Conservation (phyloP, 2,329 filamentous ascomycete genomes). For the Balansia obtecta region DNA sequence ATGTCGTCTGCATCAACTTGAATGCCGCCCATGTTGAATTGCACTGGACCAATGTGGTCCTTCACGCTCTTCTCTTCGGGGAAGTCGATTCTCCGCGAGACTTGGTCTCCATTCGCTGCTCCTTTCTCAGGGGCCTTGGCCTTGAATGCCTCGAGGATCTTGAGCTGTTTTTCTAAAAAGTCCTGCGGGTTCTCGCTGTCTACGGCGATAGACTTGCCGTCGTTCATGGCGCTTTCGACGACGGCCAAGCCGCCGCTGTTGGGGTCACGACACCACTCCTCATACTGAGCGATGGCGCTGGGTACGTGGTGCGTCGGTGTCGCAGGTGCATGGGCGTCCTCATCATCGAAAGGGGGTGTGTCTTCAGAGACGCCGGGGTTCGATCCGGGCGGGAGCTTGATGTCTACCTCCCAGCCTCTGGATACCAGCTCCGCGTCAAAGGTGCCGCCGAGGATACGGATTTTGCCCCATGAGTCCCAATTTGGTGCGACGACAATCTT, state of each 20-base stretch:
- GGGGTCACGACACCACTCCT: constrained; percentile 67
- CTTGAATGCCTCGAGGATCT: constrained; percentile 54
- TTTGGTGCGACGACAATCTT: constrained; percentile 91
- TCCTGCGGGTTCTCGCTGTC: constrained; percentile 53
- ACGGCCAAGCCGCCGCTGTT: constrained; percentile 43
- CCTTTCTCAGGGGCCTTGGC: constrained; percentile 40
- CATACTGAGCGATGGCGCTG: constrained; percentile 60
- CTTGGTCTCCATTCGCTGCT: constrained; percentile 13
- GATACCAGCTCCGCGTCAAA: constrained; percentile 87
- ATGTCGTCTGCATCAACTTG: constrained; percentile 92
- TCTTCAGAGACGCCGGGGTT: constrained; percentile 11
- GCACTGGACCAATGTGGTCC: constrained; percentile 85
- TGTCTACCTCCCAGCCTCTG: constrained; percentile 74
- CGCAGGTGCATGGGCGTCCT: constrained; percentile 8
- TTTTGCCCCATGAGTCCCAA: constrained; percentile 98
- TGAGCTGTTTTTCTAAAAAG: constrained; percentile 65
- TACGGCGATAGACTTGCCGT: constrained; percentile 20
- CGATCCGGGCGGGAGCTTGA: constrained; percentile 41
- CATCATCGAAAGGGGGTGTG: constrained; percentile 11
- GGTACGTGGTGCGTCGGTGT: neutral
- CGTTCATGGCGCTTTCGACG: constrained; percentile 27
- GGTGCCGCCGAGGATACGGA: constrained; percentile 77
- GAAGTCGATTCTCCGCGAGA: constrained; percentile 18
- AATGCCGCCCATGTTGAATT: constrained; percentile 97
- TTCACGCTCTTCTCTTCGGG: constrained; percentile 39